A percentile compares a stretch with the other conserved stretches of the same genome.
Evolutionary conservation across 2,329 filamentous ascomycete genomes (phyloP).

Genomic region (Rhynchosporium graminicola): DNA sequence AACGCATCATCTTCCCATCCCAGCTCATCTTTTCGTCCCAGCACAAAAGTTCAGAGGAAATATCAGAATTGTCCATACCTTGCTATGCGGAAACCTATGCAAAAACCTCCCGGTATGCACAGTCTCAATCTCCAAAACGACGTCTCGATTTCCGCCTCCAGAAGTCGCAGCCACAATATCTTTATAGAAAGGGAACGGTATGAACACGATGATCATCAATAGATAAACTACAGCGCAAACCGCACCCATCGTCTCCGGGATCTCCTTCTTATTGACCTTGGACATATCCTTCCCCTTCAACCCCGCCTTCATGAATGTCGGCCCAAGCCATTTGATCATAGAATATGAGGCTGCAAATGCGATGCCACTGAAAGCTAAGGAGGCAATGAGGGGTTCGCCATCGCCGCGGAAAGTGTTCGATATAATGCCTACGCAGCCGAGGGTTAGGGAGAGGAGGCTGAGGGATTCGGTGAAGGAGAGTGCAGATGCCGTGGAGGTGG

Average conservation of each 20-base stretch:
- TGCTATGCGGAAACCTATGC: constrained; percentile 91
- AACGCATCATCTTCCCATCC: neutral
- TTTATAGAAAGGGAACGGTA: constrained; percentile 97
- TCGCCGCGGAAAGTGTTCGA: constrained; percentile 78
- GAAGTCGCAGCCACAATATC: constrained; percentile 95
- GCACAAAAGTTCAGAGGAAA: neutral
- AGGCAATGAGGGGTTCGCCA: constrained; percentile 86
- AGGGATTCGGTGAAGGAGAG: constrained; percentile 56
- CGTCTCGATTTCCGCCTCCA: constrained; percentile 87
- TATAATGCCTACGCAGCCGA: constrained; percentile 70
- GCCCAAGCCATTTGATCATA: constrained; percentile 90
- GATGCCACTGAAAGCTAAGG: constrained; percentile 80
- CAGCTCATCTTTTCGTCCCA: neutral
- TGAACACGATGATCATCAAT: constrained; percentile 84
- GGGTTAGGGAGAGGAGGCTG: constrained; percentile 60
- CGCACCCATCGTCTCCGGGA: constrained; percentile 95
- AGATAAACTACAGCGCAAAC: constrained; percentile 92
- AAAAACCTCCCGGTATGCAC: constrained; percentile 77
- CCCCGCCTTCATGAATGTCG: constrained; percentile 83
- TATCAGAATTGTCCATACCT: constrained; percentile 55
- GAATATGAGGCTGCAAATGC: constrained; percentile 81
- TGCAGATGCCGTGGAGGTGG: constrained; percentile 26
- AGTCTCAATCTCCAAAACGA: constrained; percentile 56
- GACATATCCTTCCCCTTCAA: constrained; percentile 88
- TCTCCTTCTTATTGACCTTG: constrained; percentile 72